Evolutionary conservation across 2,329 filamentous ascomycete genomes (phyloP), one percentile per base, ranked within the genome.

Genomic region (Emericellopsis atlantica): DNA sequence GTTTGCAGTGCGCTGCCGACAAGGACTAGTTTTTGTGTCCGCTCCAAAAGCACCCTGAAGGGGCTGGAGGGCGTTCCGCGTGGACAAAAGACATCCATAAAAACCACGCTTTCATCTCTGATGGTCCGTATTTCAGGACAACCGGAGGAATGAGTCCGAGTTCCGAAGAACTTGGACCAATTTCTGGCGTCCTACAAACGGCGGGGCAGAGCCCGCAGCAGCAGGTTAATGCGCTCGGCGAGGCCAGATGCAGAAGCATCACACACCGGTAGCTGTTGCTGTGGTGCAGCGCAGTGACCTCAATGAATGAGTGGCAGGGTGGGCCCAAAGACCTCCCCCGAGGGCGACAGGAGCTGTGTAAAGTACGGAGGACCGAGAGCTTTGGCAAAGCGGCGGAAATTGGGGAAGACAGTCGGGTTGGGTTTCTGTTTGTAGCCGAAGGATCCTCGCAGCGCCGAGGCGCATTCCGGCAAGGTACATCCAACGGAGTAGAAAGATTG

Each of bases 71-170:
- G 82, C 79, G 62, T 67, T 65, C 56, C 67, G 70, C 79, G 73
- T 85, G 85, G 74, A 83, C 85, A 94, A 95, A 95, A 77, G 64
- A 89, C 86, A 81, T 93, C 86, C 73, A 70, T 72, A 94, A 95
- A 95, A 94, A 78, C 77, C 86, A 85, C 76, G 67, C 68, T 74
- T 37, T 75, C 73, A 55, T 79, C 75, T 73, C 67, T 49, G 42
- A 47, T 42, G 45, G 43, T 44, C 41, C 51, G 53, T 54, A 75
- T 70, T 61, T 34, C 21, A 50, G 51, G 49, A 51, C 49, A 49
- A 42, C 47, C 45, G 49, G 72, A 76, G 77, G 76, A 51, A 64
- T 53, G 45, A 56, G 49, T 52, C 52, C 47, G 50, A 45, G 48
- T 47, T 56, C 45, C 38, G 36, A 32, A 49, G 49, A 48, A 47